Conservation (phyloP, 2,329 filamentous ascomycete genomes). For the Lachnellula subtilissima region DNA sequence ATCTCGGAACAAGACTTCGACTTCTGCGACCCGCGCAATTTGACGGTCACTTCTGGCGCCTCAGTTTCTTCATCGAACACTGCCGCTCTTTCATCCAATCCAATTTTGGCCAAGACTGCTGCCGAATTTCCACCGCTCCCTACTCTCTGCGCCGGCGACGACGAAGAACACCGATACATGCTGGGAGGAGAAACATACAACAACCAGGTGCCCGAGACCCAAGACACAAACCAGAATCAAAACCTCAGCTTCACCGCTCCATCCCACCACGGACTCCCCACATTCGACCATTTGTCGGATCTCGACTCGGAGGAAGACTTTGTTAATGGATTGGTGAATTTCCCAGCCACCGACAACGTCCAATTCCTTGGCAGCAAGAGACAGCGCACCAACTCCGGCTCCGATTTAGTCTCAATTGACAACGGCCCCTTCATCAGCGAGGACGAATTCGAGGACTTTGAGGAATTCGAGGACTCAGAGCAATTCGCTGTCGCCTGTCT, state of each 20-base stretch:
- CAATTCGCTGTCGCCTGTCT: slow-evolving; percentile 56
- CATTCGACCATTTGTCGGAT: slow-evolving; percentile 82
- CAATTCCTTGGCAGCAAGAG: slow-evolving; percentile 63
- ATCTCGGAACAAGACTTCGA: slow-evolving; percentile 66
- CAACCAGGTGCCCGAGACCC: slow-evolving; percentile 43
- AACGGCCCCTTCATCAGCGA: slow-evolving; percentile 74
- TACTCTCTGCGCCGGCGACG: slow-evolving; percentile 56
- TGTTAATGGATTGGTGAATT: slow-evolving; percentile 66
- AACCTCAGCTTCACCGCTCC: slow-evolving; percentile 48
- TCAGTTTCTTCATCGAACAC: slow-evolving; percentile 5
- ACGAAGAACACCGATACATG: slow-evolving; percentile 50
- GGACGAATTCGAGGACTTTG: slow-evolving; percentile 70
- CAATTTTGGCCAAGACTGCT: slow-evolving; percentile 38
- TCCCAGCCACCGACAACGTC: slow-evolving; percentile 54
- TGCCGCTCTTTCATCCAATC: slow-evolving; percentile 15
- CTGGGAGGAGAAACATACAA: slow-evolving; percentile 46
- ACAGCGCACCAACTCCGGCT: slow-evolving; percentile 63
- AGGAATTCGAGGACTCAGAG: slow-evolving; percentile 67
- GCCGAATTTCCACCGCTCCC: slow-evolving; percentile 63
- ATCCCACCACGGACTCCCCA: slow-evolving; percentile 55
- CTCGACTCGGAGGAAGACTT: slow-evolving; percentile 90
- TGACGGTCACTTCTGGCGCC: slow-evolving; percentile 62
- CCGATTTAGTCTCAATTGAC: slow-evolving; percentile 61
- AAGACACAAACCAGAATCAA: slow-evolving; percentile 27
- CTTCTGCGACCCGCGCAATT: slow-evolving; percentile 87